phyloP scores from a whole-genome alignment of 257 asterid genomes.

The Petrea volubilis region DNA sequence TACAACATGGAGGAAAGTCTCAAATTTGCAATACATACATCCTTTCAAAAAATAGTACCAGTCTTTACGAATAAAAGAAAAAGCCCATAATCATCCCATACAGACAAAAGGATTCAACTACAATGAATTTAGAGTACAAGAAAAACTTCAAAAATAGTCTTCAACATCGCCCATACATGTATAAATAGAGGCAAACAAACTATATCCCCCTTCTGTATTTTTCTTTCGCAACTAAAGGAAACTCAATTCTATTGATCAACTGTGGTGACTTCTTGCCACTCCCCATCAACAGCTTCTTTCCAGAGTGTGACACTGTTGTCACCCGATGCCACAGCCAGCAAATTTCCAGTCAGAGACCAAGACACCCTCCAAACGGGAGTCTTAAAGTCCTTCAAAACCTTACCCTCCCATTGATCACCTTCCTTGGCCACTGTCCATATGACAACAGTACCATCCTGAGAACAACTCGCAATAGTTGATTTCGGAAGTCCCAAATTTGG shows the following conservation, averaged over 20 bases:
- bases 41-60: neutral
- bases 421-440: conserved; percentile 84
- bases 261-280: conserved; percentile 80
- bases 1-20: neutral
- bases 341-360: conserved; percentile 90
- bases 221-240: conserved; percentile 9
- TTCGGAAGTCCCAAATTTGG: conserved; percentile 96
- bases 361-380: conserved; percentile 97
- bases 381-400: conserved; percentile 78
- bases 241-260: conserved; percentile 54
- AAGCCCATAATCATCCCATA: conserved; percentile 26
- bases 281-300: conserved; percentile 97
- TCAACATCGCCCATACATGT: conserved; percentile 26
- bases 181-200: conserved; percentile 35
- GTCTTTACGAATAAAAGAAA: too few species aligned
- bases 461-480: conserved; percentile 91
- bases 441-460: conserved; percentile 90
- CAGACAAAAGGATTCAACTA: conserved; percentile 36
- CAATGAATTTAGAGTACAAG: conserved; percentile 37
- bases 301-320: conserved; percentile 74
- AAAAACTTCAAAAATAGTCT: conserved; percentile 22
- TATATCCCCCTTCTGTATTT: neutral
- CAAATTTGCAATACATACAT: neutral
- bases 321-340: conserved; percentile 91
- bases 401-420: conserved; percentile 90